Conservation (phyloP, 495 filamentous ascomycete species). For the Neurospora sp. region DNA sequence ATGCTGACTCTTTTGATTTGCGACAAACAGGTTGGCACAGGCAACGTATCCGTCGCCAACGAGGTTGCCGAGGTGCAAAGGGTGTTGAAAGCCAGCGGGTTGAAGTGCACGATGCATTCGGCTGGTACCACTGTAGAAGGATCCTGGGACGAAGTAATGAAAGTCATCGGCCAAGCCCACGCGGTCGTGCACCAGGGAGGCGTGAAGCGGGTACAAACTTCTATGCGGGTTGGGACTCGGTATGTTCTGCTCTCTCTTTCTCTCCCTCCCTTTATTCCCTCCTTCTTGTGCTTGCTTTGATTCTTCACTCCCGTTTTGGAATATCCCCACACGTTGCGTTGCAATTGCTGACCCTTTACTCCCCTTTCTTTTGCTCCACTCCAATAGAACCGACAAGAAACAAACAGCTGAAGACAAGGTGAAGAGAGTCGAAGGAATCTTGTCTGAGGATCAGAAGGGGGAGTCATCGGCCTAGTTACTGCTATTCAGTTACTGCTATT, state of each 20-base stretch:
- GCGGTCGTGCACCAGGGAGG: slow-evolving; percentile 71
- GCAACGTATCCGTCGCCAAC: slow-evolving; percentile 67
- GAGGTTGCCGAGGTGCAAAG: slow-evolving; percentile 85
- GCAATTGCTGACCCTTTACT: not conserved
- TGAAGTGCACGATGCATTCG: slow-evolving; percentile 82
- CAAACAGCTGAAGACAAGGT: slow-evolving; percentile 39
- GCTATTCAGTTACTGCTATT: not conserved
- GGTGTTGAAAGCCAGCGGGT: slow-evolving; percentile 65
- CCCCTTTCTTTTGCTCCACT: not conserved
- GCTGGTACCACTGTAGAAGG: slow-evolving; percentile 91
- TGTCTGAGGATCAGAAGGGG: slow-evolving; percentile 12
- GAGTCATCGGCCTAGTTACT: not conserved
- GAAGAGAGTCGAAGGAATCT: slow-evolving; percentile 33
- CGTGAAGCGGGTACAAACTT: slow-evolving; percentile 72
- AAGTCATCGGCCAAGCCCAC: slow-evolving; percentile 84
- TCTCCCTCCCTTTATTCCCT: not conserved
- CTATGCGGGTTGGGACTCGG: slow-evolving; percentile 81
- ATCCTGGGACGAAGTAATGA: slow-evolving; percentile 81
- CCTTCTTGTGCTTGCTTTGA: not conserved
- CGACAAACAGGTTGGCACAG: slow-evolving; percentile 60
- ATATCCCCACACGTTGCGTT: not conserved
- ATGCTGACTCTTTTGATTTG: not conserved
- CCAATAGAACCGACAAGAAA: slow-evolving; percentile 35
- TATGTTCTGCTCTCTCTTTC: slow-evolving; percentile 26
- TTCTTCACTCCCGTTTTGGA: not conserved